Evolutionary conservation across 169 alveolate genomes (phyloP), one percentile per base, ranked within the genome.

Genomic region (Plasmodium relictum): DNA sequence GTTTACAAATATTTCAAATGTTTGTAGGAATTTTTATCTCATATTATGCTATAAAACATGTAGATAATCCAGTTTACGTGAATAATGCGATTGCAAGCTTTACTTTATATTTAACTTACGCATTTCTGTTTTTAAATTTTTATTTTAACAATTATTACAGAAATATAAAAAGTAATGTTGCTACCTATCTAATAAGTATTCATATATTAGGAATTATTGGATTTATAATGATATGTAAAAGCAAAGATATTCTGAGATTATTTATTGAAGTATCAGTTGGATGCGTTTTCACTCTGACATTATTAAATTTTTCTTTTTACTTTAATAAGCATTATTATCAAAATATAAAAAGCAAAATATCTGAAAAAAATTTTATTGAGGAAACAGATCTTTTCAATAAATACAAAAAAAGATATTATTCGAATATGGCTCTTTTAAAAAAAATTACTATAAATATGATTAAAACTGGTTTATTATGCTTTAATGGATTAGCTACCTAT

Each of bases 91-190:
- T 80, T 5, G 80, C 70, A 2, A 80, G 89, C 39, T 80, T 80
- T 41, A 44, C 26, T 37, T 52, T 80, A 63, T 80, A 80, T 52
- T 37, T 80, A 20, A 45, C 89, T 50, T 80, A 80, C 52, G 89
- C 89, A 0, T n/a, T 80, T 45, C 63, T 80, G 9, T 80, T 80
- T 80, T 59, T 80, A 80, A 80, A 80, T 66, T 80, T 80, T 68
- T 80, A 80, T 65, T 80, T 80, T 31, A 65, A 22, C 12, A 80
- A 80, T 52, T 80, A 80, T 66, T 80, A 70, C 42, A 80, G 58
- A 37, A 80, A 80, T 80, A 70, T 80, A 1, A 80, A 80, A 37
- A 68, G 89, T 42, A 68, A 31, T 42, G 89, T 80, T 6, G 89
- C 89, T 0, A 80, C 80, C 0, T 50, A 80, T 39, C 37, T 80